A percentile compares a stretch with the other conserved stretches of the same genome.
Evolutionary conservation across 495 filamentous ascomycete species (phyloP).

Genomic region (Talaromyces stipitatus): DNA sequence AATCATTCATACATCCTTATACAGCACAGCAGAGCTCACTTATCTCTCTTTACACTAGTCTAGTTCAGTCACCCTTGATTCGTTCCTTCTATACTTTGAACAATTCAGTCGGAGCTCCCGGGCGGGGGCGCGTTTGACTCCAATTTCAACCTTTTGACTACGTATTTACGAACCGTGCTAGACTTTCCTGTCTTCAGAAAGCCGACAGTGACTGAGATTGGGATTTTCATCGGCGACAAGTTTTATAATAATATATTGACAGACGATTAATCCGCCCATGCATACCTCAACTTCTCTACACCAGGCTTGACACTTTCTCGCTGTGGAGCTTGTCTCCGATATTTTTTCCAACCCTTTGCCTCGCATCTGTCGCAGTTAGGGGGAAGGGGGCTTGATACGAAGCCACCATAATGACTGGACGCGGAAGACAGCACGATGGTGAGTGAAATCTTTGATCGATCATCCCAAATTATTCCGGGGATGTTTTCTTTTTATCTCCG

Average conservation of each 20-base stretch:
- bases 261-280: neutral
- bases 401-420: constrained; percentile 6
- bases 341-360: neutral
- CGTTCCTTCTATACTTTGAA: neutral
- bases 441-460: neutral
- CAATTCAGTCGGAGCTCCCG: neutral
- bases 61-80: neutral
- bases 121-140: neutral
- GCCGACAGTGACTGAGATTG: no score
- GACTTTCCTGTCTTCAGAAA: no score
- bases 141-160: neutral
- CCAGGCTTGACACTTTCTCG: constrained; percentile 1
- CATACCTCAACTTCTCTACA: constrained; percentile 1
- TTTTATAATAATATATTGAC: neutral
- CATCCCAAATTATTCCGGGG: no score
- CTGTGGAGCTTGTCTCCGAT: constrained; percentile 4
- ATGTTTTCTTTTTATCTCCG: neutral
- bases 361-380: neutral
- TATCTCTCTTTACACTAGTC: neutral
- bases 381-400: neutral
- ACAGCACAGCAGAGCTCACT: neutral
- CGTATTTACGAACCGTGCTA: no score
- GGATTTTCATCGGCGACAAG: no score
- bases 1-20: neutral
- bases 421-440: constrained; percentile 5